Evolutionary conservation across 495 filamentous ascomycete species (phyloP), one percentile per base, ranked within the genome.

Genomic region (Annulohypoxylon maeteangense): DNA sequence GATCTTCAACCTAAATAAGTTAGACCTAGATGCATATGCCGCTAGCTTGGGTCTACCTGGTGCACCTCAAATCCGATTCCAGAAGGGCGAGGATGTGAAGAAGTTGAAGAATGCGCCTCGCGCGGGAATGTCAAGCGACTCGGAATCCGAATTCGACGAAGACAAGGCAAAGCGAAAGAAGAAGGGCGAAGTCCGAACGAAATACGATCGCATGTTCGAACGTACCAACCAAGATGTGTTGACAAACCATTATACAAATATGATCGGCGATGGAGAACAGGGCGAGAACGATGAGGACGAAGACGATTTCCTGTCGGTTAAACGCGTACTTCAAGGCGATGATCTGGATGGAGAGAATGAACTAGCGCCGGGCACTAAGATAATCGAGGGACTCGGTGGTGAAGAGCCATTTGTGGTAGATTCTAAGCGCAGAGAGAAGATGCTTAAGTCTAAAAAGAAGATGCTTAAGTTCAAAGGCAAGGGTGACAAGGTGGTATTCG

Each of bases 141-240:
- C 80, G 4, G 82, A 84, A 12, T 74, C 74, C 27, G 82, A 84
- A 6, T 69, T 72, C 18, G 86, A 83, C 12, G 86, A 85, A n/a
- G 83, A 81, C 4, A 80, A 78, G 62, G 83, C 83, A 71, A 86
- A 85, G 74, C 83, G 80, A 60, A 84, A 83, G 70, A 91, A 89
- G 76, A 88, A 91, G 79, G 75, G 82, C 10, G 82, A 84, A 42
- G 92, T 94, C 5, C 86, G 93, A 47, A 98, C 95, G 22, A 97
- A 95, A 79, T 94, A 95, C 76, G 92, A 98, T 75, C 92, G 94
- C 65, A 97, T 98, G 94, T 96, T 97, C 73, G 95, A 97, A 81
- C 84, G 95, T 67, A 90, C 90, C 65, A 97, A 98, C 80, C 94
- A 97, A 72, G 93, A 96, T 68, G 90, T 99, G n/a, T 81, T 99